Evolutionary conservation across 202 grass and related monocot genomes (phyloP), one percentile per base, ranked within the genome.

Genomic region (Dendrocalamus latiflorus): DNA sequence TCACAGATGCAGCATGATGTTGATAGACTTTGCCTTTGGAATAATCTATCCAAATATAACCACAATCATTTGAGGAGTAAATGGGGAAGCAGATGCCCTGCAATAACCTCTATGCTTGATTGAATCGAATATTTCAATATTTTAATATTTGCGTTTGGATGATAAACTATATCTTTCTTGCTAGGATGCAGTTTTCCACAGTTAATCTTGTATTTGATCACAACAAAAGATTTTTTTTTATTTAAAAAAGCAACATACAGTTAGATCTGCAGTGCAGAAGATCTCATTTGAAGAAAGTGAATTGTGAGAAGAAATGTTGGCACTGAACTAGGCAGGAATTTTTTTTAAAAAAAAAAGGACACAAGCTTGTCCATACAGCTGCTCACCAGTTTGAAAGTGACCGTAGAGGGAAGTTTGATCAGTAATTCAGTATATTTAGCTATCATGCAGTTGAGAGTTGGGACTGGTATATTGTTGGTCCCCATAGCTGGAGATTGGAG

Each of bases 11-110:
- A 72, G 36, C 37, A 70, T 28, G 48, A 80, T 21, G 34, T 39
- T 9, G 63, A 20, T 68, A 80, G 12, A 57, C 25, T 69, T 80
- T 80, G 65, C 55, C 65, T 80, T 44, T 57, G n/a, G 20, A 51
- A 66, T 24, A 33, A 33, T 49, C 11, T 24, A 37, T 14, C 60
- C 5, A 41, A 67, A 66, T 53, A 26, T 17, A 79, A 68, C 64
- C 41, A 36, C 43, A n/a, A 78, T 5, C n/a, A 12, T 41, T 39
- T 42, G n/a, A 42, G 53, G 44, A 79, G 22, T 8, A 68, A 39
- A 42, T 55, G 1, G 16, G 8, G 14, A 61, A 67, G 24, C 1
- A 5, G 17, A 57, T 54, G 24, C 11, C 5, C 11, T 14, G 50
- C 49, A 58, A 80, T 20, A 43, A 53, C 6, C 16, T 80, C 36